These are phyloP conservation scores for Fusarium mundagurra DNA, from an alignment of 2,329 filamentous ascomycete species.

Conservation along the genomic window DNA sequence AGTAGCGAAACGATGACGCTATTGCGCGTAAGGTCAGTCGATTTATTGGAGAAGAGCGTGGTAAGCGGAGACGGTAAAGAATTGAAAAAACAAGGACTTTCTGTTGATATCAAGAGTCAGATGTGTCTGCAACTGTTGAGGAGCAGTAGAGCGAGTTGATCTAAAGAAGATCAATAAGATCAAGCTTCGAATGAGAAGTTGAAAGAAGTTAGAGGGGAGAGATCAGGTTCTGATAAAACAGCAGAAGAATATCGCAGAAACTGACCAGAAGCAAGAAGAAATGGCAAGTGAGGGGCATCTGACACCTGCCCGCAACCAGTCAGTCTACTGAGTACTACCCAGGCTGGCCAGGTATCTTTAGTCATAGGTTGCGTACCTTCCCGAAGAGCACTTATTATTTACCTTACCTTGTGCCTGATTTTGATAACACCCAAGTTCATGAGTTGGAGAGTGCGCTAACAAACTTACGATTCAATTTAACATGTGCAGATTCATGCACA, in stretches of 20 bases:
- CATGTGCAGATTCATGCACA: constrained; percentile 12
- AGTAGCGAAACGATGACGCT: constrained; percentile 42
- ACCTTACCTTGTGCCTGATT: constrained; percentile 12
- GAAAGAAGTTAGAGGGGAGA: neutral
- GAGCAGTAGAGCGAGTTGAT: neutral
- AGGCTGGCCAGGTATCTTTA: neutral
- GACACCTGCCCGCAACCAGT: constrained; percentile 15
- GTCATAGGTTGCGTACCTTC: neutral
- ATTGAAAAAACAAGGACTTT: constrained; percentile 17
- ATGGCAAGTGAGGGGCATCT: constrained; percentile 31
- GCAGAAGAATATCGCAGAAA: constrained; percentile 19
- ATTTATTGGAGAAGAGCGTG: constrained; percentile 40
- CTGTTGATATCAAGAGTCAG: constrained; percentile 7
- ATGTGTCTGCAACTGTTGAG: neutral
- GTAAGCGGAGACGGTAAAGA: constrained; percentile 22
- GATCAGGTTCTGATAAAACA: constrained; percentile 12
- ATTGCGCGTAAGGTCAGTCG: constrained; percentile 41
- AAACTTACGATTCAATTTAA: constrained; percentile 3
- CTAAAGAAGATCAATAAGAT: neutral
- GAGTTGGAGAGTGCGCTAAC: neutral
- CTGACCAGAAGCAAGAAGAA: constrained; percentile 12
- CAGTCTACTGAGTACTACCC: neutral
- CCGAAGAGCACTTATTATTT: neutral
- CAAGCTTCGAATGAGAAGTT: neutral
- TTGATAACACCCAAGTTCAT: constrained; percentile 17